phyloP scores from a whole-genome alignment of 176 grass and related monocot genomes.

The Phoenix dactylifera region DNA sequence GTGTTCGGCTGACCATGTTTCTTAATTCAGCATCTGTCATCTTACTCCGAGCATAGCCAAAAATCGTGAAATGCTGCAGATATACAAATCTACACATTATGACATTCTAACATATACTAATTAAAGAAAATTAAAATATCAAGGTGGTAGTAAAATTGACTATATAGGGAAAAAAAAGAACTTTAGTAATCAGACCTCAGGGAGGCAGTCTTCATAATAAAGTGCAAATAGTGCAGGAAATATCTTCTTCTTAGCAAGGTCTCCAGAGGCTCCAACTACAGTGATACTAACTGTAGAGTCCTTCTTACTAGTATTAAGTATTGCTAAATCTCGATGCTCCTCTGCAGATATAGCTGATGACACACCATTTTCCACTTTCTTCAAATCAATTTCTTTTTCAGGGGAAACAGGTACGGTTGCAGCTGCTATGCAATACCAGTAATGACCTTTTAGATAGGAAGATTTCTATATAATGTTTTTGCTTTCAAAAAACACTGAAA shows the following conservation, averaged over 20 bases:
- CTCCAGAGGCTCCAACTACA: constrained; percentile 81
- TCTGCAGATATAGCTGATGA: constrained; percentile 30
- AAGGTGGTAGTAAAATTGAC: background rate
- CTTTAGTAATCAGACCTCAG: constrained; percentile 36
- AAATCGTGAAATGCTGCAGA: constrained; percentile 89
- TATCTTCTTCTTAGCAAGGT: constrained; percentile 99
- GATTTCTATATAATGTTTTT: too few relatives aligned
- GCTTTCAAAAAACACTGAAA: too few relatives aligned
- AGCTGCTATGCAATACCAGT: constrained; percentile 9
- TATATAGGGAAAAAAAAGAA: background rate
- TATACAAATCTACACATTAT: background rate
- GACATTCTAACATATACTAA: too few relatives aligned
- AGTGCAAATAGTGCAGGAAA: constrained; percentile 95
- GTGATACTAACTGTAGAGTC: constrained; percentile 82
- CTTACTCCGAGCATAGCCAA: constrained; percentile 95
- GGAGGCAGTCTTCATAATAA: constrained; percentile 91
- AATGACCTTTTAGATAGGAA: constrained; percentile 22
- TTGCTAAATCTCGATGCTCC: constrained; percentile 31
- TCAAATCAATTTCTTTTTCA: constrained; percentile 11
- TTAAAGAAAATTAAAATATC: too few relatives aligned
- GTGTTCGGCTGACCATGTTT: constrained; percentile 85
- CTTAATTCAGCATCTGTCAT: constrained; percentile 95
- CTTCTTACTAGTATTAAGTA: constrained; percentile 4
- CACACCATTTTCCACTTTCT: constrained; percentile 36
- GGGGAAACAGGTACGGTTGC: constrained; percentile 12